phyloP scores from a whole-genome alignment of 108 stramenopile species.

The Skeletonema tropicum region DNA sequence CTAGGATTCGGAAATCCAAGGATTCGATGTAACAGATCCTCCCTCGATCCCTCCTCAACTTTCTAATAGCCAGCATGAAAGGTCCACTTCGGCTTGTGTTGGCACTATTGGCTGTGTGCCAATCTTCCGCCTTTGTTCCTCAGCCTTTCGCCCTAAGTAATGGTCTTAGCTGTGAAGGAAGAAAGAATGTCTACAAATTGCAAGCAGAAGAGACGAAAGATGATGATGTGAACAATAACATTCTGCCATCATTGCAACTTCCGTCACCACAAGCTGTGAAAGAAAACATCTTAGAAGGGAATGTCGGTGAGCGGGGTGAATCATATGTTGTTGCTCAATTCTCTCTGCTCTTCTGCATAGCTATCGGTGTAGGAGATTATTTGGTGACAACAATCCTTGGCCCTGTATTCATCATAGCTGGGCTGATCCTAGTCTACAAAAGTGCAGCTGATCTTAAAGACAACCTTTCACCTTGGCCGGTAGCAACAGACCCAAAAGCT shows the following conservation, averaged over 20 bases:
- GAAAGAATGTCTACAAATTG: background rate
- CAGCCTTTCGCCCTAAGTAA: background rate
- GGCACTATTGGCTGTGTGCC: background rate
- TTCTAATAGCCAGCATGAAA: background rate
- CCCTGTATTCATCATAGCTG: conserved; percentile 44
- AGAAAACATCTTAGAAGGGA: conserved; percentile 44
- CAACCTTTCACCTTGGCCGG: conserved; percentile 58
- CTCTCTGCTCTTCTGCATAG: conserved; percentile 49
- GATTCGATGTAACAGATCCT: too few species aligned
- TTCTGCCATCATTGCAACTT: background rate
- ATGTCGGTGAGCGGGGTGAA: conserved; percentile 63
- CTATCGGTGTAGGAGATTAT: conserved; percentile 51
- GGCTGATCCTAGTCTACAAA: conserved; percentile 25
- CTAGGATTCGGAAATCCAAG: too few species aligned
- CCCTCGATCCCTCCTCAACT: too few species aligned
- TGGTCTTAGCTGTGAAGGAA: background rate
- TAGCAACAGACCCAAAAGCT: conserved; percentile 29
- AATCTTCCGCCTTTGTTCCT: background rate
- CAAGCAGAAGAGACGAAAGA: background rate
- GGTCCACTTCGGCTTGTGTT: background rate
- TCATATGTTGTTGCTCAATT: conserved; percentile 57
- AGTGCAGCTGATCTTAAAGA: conserved; percentile 50
- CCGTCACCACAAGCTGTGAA: conserved; percentile 10
- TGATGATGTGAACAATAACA: background rate
- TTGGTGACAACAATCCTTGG: conserved; percentile 47